Evolutionary conservation across 306 rosid genomes (phyloP), one percentile per base, ranked within the genome.

Genomic region (Vigna reflexopilosa): DNA sequence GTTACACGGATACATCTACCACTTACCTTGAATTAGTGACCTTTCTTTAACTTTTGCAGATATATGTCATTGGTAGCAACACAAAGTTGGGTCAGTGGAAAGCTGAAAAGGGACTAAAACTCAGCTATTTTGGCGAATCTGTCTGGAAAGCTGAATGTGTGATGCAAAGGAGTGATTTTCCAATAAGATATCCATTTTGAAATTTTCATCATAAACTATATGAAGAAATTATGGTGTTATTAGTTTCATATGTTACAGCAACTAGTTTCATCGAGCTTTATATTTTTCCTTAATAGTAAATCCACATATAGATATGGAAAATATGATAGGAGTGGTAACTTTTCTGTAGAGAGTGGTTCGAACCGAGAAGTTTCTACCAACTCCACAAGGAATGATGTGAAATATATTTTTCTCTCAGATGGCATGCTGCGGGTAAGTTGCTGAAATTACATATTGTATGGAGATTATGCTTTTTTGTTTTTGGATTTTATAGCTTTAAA

Each of bases 251-350:
- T 69, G 56, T 77, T 67, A 14, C 74, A 68, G 48, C 19, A 52
- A 28, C 16, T 49, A 63, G 32, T 61, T 63, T 48, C 51, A 13
- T 68, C 63, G 42, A 68, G 45, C 79, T 84, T 61, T 30, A 24
- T 65, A 45, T 48, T 75, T 17, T 83, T 89, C 96, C 97, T 91
- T 92, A 83, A 88, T 81, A 24, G 32, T 28, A 63, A 45, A 72
- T 89, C 80, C 87, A 95, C 98, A 9, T 95, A 92, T 84, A 91
- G 91, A 82, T 95, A 91, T 86, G 83, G 97, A 78, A 95, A 91
- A 84, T 86, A 79, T 84, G 87, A 77, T 79, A 86, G 69, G 77
- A 86, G 79, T 50, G 98, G 92, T 83, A 87, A 71, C 19, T 34
- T 83, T 50, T 86, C 89, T 86, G 67, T 91, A 67, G 98, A 95